Base-by-base conservation (phyloP, 768 basidiomycete genomes). In the Gautieria morchelliformis region DNA sequence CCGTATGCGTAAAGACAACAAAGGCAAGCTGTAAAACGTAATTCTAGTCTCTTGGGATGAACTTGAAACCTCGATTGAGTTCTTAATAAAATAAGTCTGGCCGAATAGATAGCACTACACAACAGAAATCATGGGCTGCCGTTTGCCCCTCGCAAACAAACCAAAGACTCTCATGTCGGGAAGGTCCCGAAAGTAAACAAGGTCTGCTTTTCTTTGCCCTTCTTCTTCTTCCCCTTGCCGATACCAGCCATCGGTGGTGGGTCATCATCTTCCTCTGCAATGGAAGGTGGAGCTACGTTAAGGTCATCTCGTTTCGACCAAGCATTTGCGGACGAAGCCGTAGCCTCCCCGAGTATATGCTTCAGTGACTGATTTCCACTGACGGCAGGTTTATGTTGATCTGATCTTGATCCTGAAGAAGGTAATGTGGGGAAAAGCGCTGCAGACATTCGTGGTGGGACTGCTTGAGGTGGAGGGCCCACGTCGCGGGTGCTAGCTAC, bases 201-300 rank as follows among this genome's bases (percentile, higher is more conserved):
- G 9, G 82, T 91, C 75, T 92, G 87, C 71, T 92, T 92, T 67
- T 83, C 81, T 69, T 91, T 90, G 1, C 82, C 83, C 66, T 91
- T 93, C 0, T 80, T 79, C 69, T 89, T 91, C 76, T 82, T 88
- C 35, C 80, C 81, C 63, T 81, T 85, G 0, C 61, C 57, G 15
- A 22, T 37, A 19, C 30, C 48, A 20, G 48, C 60, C 62, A 63
- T 61, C 41, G 58, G 58, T 39, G 60, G 67, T 27, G 54, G 59
- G 12, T 53, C 60, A 19, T 37, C 57, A 55, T 61, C 53, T 4
- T 53, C 61, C 53, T 52, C 53, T 27, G 53, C 53, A 12, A 54
- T 56, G 44, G 53, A 54, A 40, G 61, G 30, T 14, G 54, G 40
- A 48, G 55, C 58, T n/a, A 47, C 37, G 55, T 51, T 12, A 45